A percentile compares a stretch with the other conserved stretches of the same genome.
Conservation (phyloP, 2,329 filamentous ascomycete species). For the Fusarium citri region DNA sequence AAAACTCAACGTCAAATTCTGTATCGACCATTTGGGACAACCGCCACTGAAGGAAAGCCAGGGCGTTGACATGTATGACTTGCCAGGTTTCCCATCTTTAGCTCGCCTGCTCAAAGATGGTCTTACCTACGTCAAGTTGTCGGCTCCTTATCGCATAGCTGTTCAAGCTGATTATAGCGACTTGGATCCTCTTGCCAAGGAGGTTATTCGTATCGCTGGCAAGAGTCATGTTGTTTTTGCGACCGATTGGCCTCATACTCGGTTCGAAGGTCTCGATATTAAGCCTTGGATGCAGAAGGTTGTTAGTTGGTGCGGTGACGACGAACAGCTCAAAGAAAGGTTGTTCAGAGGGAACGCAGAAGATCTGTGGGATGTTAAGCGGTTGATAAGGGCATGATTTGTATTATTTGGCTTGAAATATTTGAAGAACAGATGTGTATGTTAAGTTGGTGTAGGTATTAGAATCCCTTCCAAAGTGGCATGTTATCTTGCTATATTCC, state of each 20-base stretch:
- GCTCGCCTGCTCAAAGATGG: conserved; percentile 58
- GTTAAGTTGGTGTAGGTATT: too few species aligned
- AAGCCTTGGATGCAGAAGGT: conserved; percentile 59
- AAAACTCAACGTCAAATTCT: conserved; percentile 62
- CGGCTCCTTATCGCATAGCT: conserved; percentile 67
- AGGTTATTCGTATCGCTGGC: conserved; percentile 59
- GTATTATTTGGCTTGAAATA: neutral
- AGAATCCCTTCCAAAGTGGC: too few species aligned
- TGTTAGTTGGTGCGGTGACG: conserved; percentile 63
- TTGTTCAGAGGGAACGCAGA: conserved; percentile 68
- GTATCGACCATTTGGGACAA: conserved; percentile 70
- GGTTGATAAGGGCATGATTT: neutral
- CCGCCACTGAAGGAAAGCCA: conserved; percentile 52
- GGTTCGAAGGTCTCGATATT: conserved; percentile 68
- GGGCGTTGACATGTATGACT: conserved; percentile 40
- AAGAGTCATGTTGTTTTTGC: conserved; percentile 64
- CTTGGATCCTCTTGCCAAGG: conserved; percentile 60
- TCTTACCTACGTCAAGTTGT: conserved; percentile 67
- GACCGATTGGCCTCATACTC: conserved; percentile 73
- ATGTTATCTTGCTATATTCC: neutral
- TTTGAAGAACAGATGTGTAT: neutral
- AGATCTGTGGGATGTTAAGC: conserved; percentile 55
- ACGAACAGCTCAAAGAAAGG: conserved; percentile 58
- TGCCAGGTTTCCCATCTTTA: conserved; percentile 55
- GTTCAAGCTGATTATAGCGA: conserved; percentile 57